Conservation (phyloP, 1,139 yeast genomes). For the Geotrichum fermentans region DNA sequence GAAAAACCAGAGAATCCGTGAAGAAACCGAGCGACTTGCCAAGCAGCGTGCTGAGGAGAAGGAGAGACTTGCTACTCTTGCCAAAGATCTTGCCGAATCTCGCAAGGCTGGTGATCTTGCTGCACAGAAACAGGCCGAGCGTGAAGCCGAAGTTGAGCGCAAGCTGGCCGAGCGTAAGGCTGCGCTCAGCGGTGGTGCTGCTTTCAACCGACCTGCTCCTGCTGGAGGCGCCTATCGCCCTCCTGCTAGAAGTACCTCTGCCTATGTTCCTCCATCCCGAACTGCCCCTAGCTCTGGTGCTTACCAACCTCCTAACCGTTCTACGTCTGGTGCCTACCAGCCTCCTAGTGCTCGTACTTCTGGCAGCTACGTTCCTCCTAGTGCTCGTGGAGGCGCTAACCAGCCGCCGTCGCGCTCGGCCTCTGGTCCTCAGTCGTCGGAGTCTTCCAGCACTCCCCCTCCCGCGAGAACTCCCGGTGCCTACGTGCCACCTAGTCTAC, state of each 20-base stretch:
- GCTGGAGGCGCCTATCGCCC: background rate
- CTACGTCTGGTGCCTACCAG: slow-evolving; percentile 10
- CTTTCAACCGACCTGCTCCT: slow-evolving; percentile 6
- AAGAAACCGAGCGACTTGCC: slow-evolving; percentile 33
- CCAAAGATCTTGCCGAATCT: slow-evolving; percentile 6
- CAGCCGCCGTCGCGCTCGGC: slow-evolving; percentile 3
- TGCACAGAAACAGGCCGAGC: slow-evolving; percentile 18
- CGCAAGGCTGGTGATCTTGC: slow-evolving; percentile 12
- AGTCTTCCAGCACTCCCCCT: slow-evolving; percentile 12
- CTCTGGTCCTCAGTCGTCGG: no score
- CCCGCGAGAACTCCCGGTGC: slow-evolving; percentile 6
- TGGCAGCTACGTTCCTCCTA: slow-evolving; percentile 13
- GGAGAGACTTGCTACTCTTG: slow-evolving; percentile 21
- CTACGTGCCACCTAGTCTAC: slow-evolving; percentile 15
- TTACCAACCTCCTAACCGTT: slow-evolving; percentile 5
- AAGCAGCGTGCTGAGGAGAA: slow-evolving; percentile 26
- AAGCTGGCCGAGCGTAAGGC: slow-evolving; percentile 22
- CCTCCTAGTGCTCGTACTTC: slow-evolving; percentile 6
- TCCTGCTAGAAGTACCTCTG: slow-evolving; percentile 13
- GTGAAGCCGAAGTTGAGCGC: slow-evolving; percentile 19
- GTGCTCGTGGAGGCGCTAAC: slow-evolving; percentile 4
- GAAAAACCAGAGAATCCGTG: slow-evolving; percentile 34
- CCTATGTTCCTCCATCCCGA: slow-evolving; percentile 15
- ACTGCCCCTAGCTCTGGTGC: slow-evolving; percentile 14
- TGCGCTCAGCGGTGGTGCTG: slow-evolving; percentile 15